Conservation (phyloP, 495 filamentous ascomycete genomes). For the Lepraria neglecta region DNA sequence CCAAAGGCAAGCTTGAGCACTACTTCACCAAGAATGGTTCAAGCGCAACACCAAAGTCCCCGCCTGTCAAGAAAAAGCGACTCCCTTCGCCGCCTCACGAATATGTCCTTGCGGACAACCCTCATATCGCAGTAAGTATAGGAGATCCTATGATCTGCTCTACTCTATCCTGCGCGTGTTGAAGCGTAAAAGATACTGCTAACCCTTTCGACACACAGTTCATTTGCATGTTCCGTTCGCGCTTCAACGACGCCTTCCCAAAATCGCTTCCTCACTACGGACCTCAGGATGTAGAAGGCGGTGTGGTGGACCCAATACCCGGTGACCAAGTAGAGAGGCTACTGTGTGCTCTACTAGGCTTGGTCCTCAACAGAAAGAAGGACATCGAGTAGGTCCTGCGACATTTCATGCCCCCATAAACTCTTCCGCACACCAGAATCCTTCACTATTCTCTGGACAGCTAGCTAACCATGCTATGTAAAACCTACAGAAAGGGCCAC, state of each 20-base stretch:
- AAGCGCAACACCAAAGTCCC: constrained; percentile 49
- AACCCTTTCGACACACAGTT: constrained; percentile 54
- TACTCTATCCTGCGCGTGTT: constrained; percentile 37
- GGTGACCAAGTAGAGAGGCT: constrained; percentile 80
- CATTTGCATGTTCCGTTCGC: constrained; percentile 93
- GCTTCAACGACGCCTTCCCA: constrained; percentile 83
- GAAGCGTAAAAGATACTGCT: constrained; percentile 36
- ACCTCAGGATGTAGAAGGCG: constrained; percentile 89
- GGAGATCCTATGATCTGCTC: constrained; percentile 30
- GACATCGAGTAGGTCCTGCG: constrained; percentile 80
- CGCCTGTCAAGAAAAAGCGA: constrained; percentile 63
- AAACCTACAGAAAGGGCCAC: constrained; percentile 60
- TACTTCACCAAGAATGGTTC: constrained; percentile 37
- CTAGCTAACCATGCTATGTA: constrained; percentile 14
- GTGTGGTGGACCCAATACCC: constrained; percentile 67
- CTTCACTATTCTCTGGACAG: neutral
- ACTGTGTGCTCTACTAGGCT: constrained; percentile 77
- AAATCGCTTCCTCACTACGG: constrained; percentile 82
- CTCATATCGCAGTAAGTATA: constrained; percentile 72
- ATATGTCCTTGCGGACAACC: constrained; percentile 79
- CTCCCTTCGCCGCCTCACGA: constrained; percentile 82
- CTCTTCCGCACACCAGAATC: too few species aligned
- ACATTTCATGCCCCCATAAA: neutral
- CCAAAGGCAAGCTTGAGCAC: constrained; percentile 30
- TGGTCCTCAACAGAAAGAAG: constrained; percentile 94